phyloP scores from a whole-genome alignment of 257 asterid genomes.

The Rauvolfia tetraphylla region DNA sequence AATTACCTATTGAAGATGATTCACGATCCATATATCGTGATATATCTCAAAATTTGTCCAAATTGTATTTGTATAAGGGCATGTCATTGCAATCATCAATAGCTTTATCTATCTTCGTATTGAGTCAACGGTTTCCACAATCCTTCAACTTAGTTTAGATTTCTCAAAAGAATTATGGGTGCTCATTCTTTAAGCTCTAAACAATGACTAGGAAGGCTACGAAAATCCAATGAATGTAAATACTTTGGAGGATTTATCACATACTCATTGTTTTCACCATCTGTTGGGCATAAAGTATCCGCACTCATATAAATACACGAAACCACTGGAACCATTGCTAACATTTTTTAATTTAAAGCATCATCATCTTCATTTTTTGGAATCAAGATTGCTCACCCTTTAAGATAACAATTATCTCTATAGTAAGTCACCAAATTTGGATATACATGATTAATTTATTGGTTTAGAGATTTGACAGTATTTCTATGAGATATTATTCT shows the following conservation, averaged over 20 bases:
- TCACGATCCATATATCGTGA: no score
- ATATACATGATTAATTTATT: no score
- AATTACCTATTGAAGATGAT: no score
- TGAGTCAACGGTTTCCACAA: neutral
- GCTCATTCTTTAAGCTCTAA: no score
- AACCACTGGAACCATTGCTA: neutral
- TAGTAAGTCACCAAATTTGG: neutral
- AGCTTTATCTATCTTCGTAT: constrained; percentile 2
- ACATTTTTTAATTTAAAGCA: no score
- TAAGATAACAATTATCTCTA: neutral
- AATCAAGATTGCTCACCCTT: neutral
- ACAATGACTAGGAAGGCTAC: neutral
- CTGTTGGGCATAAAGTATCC: neutral
- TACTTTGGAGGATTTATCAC: neutral
- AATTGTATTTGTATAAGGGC: no score
- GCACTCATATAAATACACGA: neutral
- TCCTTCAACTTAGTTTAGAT: constrained; percentile 2
- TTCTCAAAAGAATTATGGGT: neutral
- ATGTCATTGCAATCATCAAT: neutral
- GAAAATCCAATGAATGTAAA: neutral
- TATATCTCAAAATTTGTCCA: no score
- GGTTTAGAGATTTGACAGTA: neutral
- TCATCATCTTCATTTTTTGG: neutral
- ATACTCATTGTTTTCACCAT: neutral
- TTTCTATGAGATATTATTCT: neutral